These are phyloP conservation scores for Clonostachys rosea DNA, from an alignment of 2,329 filamentous ascomycete genomes.

Conservation along the genomic window DNA sequence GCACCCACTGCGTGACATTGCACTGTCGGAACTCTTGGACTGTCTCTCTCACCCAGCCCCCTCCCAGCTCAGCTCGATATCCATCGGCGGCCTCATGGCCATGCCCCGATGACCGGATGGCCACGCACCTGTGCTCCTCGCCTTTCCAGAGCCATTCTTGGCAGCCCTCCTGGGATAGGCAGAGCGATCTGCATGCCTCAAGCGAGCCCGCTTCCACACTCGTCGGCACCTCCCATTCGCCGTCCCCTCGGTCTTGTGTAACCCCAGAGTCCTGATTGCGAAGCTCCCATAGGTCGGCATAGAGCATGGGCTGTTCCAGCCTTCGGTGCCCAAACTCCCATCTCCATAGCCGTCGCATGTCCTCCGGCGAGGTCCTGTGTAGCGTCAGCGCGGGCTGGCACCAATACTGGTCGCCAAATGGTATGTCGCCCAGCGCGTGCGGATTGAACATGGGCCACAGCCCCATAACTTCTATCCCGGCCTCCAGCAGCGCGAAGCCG, in stretches of 20 bases:
- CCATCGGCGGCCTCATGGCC: slow-evolving; percentile 10
- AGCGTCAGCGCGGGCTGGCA: slow-evolving; percentile 44
- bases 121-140: slow-evolving; percentile 16
- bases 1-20: not conserved
- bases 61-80: not conserved
- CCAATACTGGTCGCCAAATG: slow-evolving; percentile 40
- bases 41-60: not conserved
- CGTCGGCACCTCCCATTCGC: slow-evolving; percentile 14
- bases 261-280: slow-evolving; percentile 17
- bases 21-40: not conserved
- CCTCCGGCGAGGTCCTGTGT: slow-evolving; percentile 39
- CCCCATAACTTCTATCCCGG: slow-evolving; percentile 36
- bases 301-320: slow-evolving; percentile 25
- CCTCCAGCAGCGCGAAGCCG: slow-evolving; percentile 38
- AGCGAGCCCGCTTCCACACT: slow-evolving; percentile 16
- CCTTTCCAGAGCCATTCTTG: slow-evolving; percentile 23
- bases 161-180: slow-evolving; percentile 14
- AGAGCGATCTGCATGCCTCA: slow-evolving; percentile 17
- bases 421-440: slow-evolving; percentile 44
- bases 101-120: slow-evolving; percentile 17
- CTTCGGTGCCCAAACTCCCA: slow-evolving; percentile 30
- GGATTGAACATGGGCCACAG: slow-evolving; percentile 44
- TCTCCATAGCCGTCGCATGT: slow-evolving; percentile 43
- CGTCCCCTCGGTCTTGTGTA: slow-evolving; percentile 22
- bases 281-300: slow-evolving; percentile 29